These are phyloP conservation scores for Ascodesmis nigricans DNA, from an alignment of 495 filamentous ascomycete species.

Conservation along the genomic window DNA sequence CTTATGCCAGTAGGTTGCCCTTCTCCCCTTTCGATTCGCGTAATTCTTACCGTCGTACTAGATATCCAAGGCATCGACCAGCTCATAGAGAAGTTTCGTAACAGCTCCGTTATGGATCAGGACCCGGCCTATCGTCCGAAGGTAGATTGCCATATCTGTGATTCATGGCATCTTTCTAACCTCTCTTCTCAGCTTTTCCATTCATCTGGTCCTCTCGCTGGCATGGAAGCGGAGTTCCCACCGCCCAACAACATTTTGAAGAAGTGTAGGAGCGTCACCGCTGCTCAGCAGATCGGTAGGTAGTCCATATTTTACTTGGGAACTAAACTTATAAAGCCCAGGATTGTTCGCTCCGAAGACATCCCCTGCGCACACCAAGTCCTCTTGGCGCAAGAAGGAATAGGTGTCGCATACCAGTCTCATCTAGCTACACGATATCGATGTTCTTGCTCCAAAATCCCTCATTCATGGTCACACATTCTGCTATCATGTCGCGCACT, in stretches of 20 bases:
- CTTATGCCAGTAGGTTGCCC: slow-evolving; percentile 61
- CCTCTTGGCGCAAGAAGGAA: too few relatives aligned
- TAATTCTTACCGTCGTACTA: slow-evolving; percentile 3
- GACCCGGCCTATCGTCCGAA: slow-evolving; percentile 61
- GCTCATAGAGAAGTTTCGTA: slow-evolving; percentile 81
- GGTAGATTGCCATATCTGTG: slow-evolving; percentile 25
- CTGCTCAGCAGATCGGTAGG: slow-evolving; percentile 66
- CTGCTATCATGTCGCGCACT: too few relatives aligned
- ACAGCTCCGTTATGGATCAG: slow-evolving; percentile 86
- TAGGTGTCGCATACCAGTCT: too few relatives aligned
- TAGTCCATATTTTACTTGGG: too few relatives aligned
- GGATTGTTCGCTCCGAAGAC: too few relatives aligned
- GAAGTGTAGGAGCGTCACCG: slow-evolving; percentile 63
- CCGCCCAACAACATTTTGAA: slow-evolving; percentile 62
- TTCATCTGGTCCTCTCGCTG: slow-evolving; percentile 25
- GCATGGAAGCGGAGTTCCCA: slow-evolving; percentile 48
- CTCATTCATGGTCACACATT: too few relatives aligned
- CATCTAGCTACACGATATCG: too few relatives aligned
- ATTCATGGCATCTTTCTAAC: slow-evolving; percentile 5
- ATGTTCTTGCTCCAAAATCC: too few relatives aligned
- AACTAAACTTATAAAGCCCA: too few relatives aligned
- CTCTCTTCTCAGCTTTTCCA: slow-evolving; percentile 27
- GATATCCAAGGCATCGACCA: slow-evolving; percentile 82
- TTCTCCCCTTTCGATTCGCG: not conserved
- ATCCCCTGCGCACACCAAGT: too few relatives aligned